Evolutionary conservation across 139 green algal genomes (phyloP).

Genomic region (Penium margaritaceum): DNA sequence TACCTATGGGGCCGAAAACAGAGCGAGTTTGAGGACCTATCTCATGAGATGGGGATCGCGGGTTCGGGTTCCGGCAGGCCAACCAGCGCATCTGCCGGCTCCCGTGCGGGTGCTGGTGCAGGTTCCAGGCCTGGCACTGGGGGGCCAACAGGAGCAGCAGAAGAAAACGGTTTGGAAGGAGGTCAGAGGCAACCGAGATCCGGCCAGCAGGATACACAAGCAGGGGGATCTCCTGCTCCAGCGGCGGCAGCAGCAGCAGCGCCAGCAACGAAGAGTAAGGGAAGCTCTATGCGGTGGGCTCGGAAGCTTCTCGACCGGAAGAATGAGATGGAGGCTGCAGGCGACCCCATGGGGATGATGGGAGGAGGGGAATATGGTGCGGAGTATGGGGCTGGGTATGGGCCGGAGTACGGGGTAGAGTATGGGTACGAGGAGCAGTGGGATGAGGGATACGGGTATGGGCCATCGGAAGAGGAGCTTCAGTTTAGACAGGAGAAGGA

Average conservation of each 20-base stretch:
- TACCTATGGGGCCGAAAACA: too few relatives aligned
- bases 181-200: too few relatives aligned
- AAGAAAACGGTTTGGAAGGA: too few relatives aligned
- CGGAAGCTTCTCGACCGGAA: background rate
- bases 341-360: background rate
- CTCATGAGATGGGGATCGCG: too few relatives aligned
- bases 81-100: too few relatives aligned
- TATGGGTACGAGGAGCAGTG: background rate
- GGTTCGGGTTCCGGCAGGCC: too few relatives aligned
- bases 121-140: too few relatives aligned
- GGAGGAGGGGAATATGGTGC: background rate
- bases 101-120: too few relatives aligned
- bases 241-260: background rate
- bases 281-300: background rate
- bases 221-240: background rate
- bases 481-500: background rate
- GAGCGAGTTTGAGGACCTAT: too few relatives aligned
- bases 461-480: conserved; percentile 5
- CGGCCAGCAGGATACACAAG: background rate
- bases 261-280: background rate
- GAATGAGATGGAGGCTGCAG: background rate
- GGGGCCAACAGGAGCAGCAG: too few relatives aligned
- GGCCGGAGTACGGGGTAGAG: background rate
- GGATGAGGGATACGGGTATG: background rate
- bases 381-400: background rate